Evolutionary conservation across 2,329 filamentous ascomycete species (phyloP).

Genomic region (Dichotomopilus funicola): DNA sequence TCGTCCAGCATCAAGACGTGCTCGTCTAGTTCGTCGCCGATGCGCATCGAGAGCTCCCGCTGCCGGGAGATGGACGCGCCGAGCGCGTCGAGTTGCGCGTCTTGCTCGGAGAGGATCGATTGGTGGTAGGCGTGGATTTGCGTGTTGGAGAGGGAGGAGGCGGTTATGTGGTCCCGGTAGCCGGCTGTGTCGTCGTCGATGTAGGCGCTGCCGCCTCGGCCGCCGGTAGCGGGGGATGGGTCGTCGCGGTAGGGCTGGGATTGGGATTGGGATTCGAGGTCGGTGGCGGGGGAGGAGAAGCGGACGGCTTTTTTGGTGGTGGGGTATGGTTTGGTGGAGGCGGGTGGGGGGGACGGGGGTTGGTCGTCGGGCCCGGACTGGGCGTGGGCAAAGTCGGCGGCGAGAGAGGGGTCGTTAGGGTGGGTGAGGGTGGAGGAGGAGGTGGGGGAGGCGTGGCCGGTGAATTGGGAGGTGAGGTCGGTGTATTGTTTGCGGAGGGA

Average conservation of each 20-base stretch:
- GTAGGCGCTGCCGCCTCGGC: not conserved
- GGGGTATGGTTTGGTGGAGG: constrained; percentile 12
- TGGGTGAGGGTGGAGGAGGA: constrained; percentile 47
- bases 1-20: constrained; percentile 88
- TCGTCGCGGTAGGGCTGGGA: constrained; percentile 59
- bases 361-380: constrained; percentile 37
- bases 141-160: constrained; percentile 61
- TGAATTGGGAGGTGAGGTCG: constrained; percentile 75
- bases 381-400: constrained; percentile 59
- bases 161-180: constrained; percentile 48
- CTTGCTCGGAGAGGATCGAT: constrained; percentile 78
- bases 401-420: constrained; percentile 59
- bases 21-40: constrained; percentile 89
- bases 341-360: constrained; percentile 27
- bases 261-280: constrained; percentile 30
- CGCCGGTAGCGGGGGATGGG: too few relatives aligned
- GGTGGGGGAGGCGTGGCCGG: constrained; percentile 51
- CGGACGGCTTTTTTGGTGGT: constrained; percentile 63
- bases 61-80: constrained; percentile 84
- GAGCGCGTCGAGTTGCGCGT: constrained; percentile 82
- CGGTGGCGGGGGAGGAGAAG: constrained; percentile 60
- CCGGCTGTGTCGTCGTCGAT: constrained; percentile 41
- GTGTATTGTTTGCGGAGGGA: constrained; percentile 67
- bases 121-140: constrained; percentile 83
- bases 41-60: constrained; percentile 88